Evolutionary conservation across 2,329 filamentous ascomycete species (phyloP).

Genomic region (Escovopsis sp.): DNA sequence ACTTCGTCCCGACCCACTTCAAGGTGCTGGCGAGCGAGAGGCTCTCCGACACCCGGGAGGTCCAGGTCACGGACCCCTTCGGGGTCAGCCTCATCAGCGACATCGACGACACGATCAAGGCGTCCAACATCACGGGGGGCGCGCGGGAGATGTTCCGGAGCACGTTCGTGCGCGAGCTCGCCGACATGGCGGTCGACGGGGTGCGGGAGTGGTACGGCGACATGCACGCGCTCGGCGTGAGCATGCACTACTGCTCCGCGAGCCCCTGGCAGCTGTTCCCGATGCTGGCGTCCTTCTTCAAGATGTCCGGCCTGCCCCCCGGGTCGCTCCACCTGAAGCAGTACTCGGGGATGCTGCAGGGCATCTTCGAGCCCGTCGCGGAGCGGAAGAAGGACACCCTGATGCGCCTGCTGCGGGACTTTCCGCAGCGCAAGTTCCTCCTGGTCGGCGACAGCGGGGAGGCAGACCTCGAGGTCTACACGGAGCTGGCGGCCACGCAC

Average conservation of each 20-base stretch:
- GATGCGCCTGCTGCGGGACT: slow-evolving; percentile 74
- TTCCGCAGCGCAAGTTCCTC: slow-evolving; percentile 78
- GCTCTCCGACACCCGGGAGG: slow-evolving; percentile 64
- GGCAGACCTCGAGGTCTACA: slow-evolving; percentile 93
- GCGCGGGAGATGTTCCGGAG: slow-evolving; percentile 93
- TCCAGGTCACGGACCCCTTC: slow-evolving; percentile 59
- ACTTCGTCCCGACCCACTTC: slow-evolving; percentile 83
- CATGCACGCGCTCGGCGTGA: slow-evolving; percentile 66
- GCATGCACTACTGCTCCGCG: slow-evolving; percentile 96
- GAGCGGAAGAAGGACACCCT: slow-evolving; percentile 85
- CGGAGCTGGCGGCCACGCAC: slow-evolving; percentile 74
- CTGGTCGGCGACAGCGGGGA: slow-evolving; percentile 93
- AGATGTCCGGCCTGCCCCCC: slow-evolving; percentile 60
- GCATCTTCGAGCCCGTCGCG: slow-evolving; percentile 93
- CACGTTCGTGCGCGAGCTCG: slow-evolving; percentile 78
- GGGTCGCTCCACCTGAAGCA: slow-evolving; percentile 94
- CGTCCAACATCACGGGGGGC: slow-evolving; percentile 76
- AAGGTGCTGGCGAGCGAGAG: slow-evolving; percentile 75
- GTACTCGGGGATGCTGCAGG: slow-evolving; percentile 92
- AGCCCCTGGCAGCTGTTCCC: slow-evolving; percentile 97
- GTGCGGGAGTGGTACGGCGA: slow-evolving; percentile 79
- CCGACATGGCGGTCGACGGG: slow-evolving; percentile 69
- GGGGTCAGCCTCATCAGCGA: slow-evolving; percentile 93
- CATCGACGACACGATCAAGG: slow-evolving; percentile 94
- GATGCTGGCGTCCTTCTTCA: slow-evolving; percentile 73